Evolutionary conservation across 1,284 basidiomycete species (phyloP), one percentile per base, ranked within the genome.

Genomic region (Papiliotrema fonsecae): DNA sequence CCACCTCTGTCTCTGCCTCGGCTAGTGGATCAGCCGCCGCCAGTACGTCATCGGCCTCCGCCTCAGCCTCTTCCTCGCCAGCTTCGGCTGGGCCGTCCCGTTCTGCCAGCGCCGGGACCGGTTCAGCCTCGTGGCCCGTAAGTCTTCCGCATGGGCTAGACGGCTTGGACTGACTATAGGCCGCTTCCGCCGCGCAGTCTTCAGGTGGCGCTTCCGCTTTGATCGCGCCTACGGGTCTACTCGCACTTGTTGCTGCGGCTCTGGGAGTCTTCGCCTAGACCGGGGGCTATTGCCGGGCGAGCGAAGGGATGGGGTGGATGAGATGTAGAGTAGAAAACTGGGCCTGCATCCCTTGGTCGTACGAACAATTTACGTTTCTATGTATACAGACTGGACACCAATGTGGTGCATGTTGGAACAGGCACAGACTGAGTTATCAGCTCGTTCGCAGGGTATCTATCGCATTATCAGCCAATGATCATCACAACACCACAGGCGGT

Each of bases 231-330:
- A 37, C 39, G 7, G 54, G 51, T 21, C 22, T 54, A 11, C 35
- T 58, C 18, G 27, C 55, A 13, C 36, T 55, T 37, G 32, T 55
- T 36, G 51, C 51, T 21, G 50, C 42, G 1, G 54, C 54, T 10
- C n/a, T 58, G 3, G 51, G 46, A 24, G 27, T 55, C n/a, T 41
- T 57, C 34, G 50, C 52, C 18, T 57, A 45, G 24, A 26, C 16
- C 13, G 13, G 14, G 3, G 16, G 16, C 5, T 6, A 5, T 35
- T 35, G 34, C 16, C 14, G 34, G 34, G n/a, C n/a, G n/a, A n/a
- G n/a, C n/a, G n/a, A n/a, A n/a, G n/a, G n/a, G n/a, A n/a, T n/a
- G n/a, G n/a, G n/a, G n/a, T n/a, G n/a, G n/a, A n/a, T n/a, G n/a
- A n/a, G n/a, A n/a, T n/a, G n/a, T n/a, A n/a, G n/a, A n/a, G n/a